Evolutionary conservation across 768 basidiomycete species (phyloP).

Genomic region (Sporobolomyces phaffii): DNA sequence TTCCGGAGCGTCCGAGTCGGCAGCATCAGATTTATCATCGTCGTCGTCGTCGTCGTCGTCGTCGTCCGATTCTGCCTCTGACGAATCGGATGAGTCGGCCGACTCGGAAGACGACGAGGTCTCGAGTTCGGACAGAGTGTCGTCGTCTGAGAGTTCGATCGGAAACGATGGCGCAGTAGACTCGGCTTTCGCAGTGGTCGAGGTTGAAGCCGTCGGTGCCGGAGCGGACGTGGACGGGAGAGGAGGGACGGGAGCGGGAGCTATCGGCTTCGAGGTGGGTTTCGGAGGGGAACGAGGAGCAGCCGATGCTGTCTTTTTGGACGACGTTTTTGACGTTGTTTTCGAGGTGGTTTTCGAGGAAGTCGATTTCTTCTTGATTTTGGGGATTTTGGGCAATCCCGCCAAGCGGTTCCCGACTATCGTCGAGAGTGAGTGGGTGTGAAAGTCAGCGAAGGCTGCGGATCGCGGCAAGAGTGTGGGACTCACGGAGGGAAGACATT

Average conservation of each 20-base stretch:
- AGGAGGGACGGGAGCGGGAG: neutral
- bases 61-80: neutral
- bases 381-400: constrained; percentile 15
- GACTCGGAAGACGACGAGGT: neutral
- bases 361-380: constrained; percentile 5
- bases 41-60: neutral
- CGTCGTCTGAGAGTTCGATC: neutral
- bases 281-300: neutral
- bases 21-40: too few species aligned
- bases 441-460: neutral
- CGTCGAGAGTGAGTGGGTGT: too few species aligned
- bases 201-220: neutral
- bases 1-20: too few species aligned
- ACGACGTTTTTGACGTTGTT: neutral
- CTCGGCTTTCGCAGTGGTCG: too few species aligned
- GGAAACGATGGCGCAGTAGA: neutral
- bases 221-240: neutral
- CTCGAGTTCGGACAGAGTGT: neutral
- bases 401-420: constrained; percentile 16
- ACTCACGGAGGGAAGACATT: neutral
- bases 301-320: neutral
- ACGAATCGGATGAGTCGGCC: too few species aligned
- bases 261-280: neutral
- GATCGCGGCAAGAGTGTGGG: neutral
- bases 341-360: neutral